Conservation (phyloP, 768 basidiomycete species). For the Calocera viscosa region DNA sequence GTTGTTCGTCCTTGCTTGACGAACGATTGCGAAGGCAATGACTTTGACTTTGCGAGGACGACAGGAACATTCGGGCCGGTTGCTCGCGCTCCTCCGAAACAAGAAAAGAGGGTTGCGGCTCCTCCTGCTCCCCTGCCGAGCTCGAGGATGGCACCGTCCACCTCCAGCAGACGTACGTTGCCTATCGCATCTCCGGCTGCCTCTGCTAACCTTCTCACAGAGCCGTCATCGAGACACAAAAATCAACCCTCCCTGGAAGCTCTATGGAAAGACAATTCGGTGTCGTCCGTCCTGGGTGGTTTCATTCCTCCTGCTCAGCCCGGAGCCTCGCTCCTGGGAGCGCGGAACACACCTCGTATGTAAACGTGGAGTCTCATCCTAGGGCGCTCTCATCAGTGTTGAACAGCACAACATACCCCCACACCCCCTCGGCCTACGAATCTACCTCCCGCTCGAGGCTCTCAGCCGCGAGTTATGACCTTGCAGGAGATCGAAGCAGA, state of each 20-base stretch:
- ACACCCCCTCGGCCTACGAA: slow-evolving; percentile 11
- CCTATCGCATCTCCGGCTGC: slow-evolving; percentile 23
- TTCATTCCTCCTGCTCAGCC: neutral
- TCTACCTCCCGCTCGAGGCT: neutral
- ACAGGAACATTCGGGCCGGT: slow-evolving; percentile 21
- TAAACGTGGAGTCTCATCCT: neutral
- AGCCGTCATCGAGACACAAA: neutral
- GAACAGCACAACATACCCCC: slow-evolving; percentile 5
- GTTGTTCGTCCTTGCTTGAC: neutral
- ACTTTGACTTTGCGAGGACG: slow-evolving; percentile 72
- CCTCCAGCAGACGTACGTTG: neutral
- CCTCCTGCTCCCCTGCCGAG: neutral
- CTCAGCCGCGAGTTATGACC: slow-evolving; percentile 39
- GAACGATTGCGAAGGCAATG: slow-evolving; percentile 47
- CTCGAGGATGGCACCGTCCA: neutral
- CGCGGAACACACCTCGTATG: slow-evolving; percentile 10
- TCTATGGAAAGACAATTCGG: slow-evolving; percentile 1
- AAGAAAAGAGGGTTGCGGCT: slow-evolving; percentile 9
- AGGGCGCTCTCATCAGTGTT: neutral
- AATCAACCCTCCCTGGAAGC: neutral
- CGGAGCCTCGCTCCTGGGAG: neutral
- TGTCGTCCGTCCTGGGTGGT: neutral
- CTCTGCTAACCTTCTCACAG: neutral
- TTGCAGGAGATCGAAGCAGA: slow-evolving; percentile 75
- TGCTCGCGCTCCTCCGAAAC: slow-evolving; percentile 13